A percentile compares a stretch with the other conserved stretches of the same genome.
Conservation (phyloP, 306 rosid genomes). For the Echinosophora koreensis region DNA sequence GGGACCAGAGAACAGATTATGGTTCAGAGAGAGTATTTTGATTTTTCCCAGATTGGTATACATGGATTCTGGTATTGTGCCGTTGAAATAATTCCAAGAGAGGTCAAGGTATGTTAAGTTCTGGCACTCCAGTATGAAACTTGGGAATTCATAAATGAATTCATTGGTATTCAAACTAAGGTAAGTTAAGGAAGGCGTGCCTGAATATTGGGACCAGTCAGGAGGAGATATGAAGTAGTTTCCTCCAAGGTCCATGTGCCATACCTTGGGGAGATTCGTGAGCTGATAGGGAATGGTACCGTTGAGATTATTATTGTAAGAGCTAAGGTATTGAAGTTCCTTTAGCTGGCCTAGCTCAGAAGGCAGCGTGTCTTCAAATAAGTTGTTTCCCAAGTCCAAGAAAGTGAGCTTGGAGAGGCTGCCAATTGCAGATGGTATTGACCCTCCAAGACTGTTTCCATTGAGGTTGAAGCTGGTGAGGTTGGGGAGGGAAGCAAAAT, state of each 20-base stretch:
- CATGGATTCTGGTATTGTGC: conserved; percentile 59
- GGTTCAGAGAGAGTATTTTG: too few species aligned
- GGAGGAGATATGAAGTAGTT: conserved; percentile 53
- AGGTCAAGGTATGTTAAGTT: conserved; percentile 69
- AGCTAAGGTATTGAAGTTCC: conserved; percentile 63
- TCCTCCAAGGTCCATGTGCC: conserved; percentile 58
- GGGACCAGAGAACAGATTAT: conserved; percentile 44
- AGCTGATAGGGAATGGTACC: conserved; percentile 67
- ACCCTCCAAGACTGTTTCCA: conserved; percentile 53
- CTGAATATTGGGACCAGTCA: conserved; percentile 63
- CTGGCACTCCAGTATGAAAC: conserved; percentile 57
- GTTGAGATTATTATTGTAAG: conserved; percentile 51
- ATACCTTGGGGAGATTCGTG: conserved; percentile 63
- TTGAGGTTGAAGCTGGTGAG: conserved; percentile 64
- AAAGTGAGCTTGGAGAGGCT: conserved; percentile 63
- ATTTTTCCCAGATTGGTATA: conserved; percentile 55
- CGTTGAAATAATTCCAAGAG: conserved; percentile 49
- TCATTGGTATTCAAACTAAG: conserved; percentile 47
- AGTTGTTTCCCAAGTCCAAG: conserved; percentile 65
- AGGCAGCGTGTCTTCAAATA: conserved; percentile 54
- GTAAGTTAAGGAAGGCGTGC: conserved; percentile 55
- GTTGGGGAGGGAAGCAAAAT: conserved; percentile 56
- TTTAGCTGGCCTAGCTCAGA: conserved; percentile 52
- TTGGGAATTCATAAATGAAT: conserved; percentile 56
- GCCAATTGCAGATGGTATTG: conserved; percentile 64